Base-by-base conservation (phyloP, 176 grass and related monocot species). In the Cenchrus fungigraminus region DNA sequence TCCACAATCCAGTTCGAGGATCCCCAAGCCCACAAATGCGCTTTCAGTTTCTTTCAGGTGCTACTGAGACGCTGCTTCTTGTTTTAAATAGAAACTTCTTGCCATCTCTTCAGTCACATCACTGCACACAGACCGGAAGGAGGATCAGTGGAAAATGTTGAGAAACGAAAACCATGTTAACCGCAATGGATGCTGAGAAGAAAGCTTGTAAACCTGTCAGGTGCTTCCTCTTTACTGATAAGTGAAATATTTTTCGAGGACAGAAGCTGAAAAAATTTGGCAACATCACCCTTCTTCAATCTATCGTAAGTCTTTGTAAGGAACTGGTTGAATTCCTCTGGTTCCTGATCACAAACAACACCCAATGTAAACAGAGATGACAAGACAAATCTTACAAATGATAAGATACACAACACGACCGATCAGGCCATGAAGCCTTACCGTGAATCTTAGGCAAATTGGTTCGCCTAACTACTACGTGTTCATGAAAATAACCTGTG, bases 171-270 rank as follows among this genome's bases (percentile, higher is more conserved):
- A 50, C 16, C 49, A 73, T 57, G 56, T 15, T 45, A 47, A 73
- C 55, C 34, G 4, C 70, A 71, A 8, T 37, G 19, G 20, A 71
- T 8, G 32, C 9, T 29, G 11, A 72, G 8, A 78, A 8, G 44
- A 44, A 54, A 54, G 63, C 61, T 73, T 66, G 53, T 54, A 49
- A 89, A 94, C 96, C 93, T 98, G 88, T 98, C 96, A n/a, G 93
- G 70, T 15, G 93, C 91, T 90, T 98, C 96, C 83, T 88, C 84
- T 90, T 95, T 94, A 83, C 65, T 90, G 74, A 98, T 95, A 75
- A 95, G 83, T 37, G 93, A 78, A 77, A 94, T 88, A 37, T 88
- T 91, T 82, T 95, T 89, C 6, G 88, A 94, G 28, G 55, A 72
- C 79, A 98, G 85, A 82, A 92, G 89, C 12, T 84, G 55, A 74